These are phyloP conservation scores for Kazachstania bromeliacearum DNA, from an alignment of 805 yeast genomes.

Conservation along the genomic window DNA sequence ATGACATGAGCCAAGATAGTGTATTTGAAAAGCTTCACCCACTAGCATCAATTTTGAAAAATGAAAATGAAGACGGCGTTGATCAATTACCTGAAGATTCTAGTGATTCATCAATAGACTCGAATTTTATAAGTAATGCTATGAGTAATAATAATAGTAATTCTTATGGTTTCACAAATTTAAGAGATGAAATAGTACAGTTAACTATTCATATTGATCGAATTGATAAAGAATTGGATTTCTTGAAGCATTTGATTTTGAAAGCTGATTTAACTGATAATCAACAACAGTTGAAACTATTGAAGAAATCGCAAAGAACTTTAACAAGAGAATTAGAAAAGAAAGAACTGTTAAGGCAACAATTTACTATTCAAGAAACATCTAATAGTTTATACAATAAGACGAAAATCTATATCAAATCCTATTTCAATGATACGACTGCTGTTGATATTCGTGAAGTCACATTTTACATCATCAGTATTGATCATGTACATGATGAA, in stretches of 20 bases:
- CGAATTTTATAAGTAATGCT: conserved; percentile 1
- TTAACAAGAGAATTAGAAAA: conserved; percentile 62
- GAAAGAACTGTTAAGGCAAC: conserved; percentile 70
- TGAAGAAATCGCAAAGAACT: conserved; percentile 57
- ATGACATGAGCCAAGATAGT: not conserved
- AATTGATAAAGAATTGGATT: conserved; percentile 49
- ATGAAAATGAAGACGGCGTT: not conserved
- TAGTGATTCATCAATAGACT: not conserved
- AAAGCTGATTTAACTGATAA: conserved; percentile 85
- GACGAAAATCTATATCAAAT: conserved; percentile 41
- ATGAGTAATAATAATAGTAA: conserved; percentile 1
- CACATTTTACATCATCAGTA: conserved; percentile 66
- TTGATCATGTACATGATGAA: conserved; percentile 45
- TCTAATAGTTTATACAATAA: conserved; percentile 69
- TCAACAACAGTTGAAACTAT: conserved; percentile 53
- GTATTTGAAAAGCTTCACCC: no score
- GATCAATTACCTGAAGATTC: not conserved
- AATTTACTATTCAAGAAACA: conserved; percentile 71
- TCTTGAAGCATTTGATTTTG: conserved; percentile 55
- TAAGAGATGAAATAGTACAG: conserved; percentile 57
- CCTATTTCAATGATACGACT: conserved; percentile 39
- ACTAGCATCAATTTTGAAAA: not conserved
- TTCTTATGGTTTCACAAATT: conserved; percentile 14
- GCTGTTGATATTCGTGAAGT: conserved; percentile 47
- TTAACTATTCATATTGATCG: conserved; percentile 48